Evolutionary conservation across 768 basidiomycete genomes (phyloP).

Genomic region (Polyporus arcularius): DNA sequence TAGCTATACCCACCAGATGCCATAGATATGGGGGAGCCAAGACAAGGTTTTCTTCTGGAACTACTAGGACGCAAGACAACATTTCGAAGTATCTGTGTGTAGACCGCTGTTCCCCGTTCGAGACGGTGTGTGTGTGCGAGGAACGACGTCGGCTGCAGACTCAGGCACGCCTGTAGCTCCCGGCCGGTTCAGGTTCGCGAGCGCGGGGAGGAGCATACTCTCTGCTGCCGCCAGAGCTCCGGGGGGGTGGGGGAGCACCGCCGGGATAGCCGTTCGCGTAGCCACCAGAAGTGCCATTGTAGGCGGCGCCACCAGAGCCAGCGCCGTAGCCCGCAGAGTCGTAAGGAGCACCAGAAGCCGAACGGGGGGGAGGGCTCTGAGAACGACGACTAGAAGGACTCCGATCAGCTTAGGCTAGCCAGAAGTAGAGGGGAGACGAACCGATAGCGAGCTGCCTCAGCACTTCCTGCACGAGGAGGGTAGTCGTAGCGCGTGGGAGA

Average conservation of each 20-base stretch:
- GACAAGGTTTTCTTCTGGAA: not conserved
- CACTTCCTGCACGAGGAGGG: conserved; percentile 47
- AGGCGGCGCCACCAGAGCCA: conserved; percentile 25
- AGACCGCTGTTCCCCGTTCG: too few relatives aligned
- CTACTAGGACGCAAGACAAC: not conserved
- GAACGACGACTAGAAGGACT: conserved; percentile 60
- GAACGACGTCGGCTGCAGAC: not conserved
- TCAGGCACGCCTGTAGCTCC: conserved; percentile 30
- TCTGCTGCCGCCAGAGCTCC: conserved; percentile 34
- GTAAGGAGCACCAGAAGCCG: conserved; percentile 45
- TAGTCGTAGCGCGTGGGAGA: conserved; percentile 47
- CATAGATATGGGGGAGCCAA: not conserved
- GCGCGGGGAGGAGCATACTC: conserved; percentile 40
- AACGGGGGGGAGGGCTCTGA: conserved; percentile 62
- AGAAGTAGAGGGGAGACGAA: conserved; percentile 13
- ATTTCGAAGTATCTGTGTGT: too few relatives aligned
- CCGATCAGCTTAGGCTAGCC: conserved; percentile 1
- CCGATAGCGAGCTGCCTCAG: conserved; percentile 39
- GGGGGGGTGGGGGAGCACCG: conserved; percentile 35
- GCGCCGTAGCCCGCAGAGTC: conserved; percentile 48
- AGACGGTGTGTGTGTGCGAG: not conserved
- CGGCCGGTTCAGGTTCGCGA: conserved; percentile 37
- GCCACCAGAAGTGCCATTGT: conserved; percentile 32
- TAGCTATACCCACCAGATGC: not conserved
- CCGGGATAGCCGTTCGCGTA: conserved; percentile 49